These are phyloP conservation scores for Mycena galopus DNA, from an alignment of 768 basidiomycete species.

Conservation along the genomic window DNA sequence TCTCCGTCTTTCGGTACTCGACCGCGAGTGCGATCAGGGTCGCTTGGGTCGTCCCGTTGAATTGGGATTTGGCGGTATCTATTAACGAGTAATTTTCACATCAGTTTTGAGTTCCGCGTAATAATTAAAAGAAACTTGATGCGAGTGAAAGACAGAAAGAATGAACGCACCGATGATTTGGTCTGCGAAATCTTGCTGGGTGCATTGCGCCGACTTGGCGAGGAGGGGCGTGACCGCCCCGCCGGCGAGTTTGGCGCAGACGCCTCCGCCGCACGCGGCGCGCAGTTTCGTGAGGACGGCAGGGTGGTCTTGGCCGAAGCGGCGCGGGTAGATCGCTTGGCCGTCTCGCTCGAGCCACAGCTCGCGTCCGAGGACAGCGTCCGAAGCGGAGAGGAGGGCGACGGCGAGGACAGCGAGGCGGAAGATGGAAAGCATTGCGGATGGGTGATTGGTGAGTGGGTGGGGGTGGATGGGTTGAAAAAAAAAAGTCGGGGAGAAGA, in stretches of 20 bases:
- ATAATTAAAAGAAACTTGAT: no score
- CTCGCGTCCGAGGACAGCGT: constrained; percentile 53
- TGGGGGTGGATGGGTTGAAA: no score
- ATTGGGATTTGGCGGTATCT: constrained; percentile 68
- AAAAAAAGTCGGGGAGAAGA: constrained; percentile 24
- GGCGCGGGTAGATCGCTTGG: constrained; percentile 63
- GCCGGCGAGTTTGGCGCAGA: constrained; percentile 65
- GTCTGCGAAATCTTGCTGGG: constrained; percentile 71
- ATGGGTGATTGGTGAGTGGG: constrained; percentile 34
- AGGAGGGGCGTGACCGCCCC: constrained; percentile 65
- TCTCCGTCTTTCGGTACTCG: constrained; percentile 68
- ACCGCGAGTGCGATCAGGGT: constrained; percentile 66
- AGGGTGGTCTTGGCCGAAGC: constrained; percentile 66
- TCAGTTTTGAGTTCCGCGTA: no score
- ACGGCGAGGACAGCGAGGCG: constrained; percentile 37
- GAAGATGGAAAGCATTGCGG: constrained; percentile 37
- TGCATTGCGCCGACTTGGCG: constrained; percentile 64
- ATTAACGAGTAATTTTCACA: background rate
- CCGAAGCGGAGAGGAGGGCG: constrained; percentile 34
- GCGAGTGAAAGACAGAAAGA: background rate
- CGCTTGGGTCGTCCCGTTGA: constrained; percentile 62
- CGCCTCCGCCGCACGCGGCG: constrained; percentile 60
- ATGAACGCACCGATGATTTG: constrained; percentile 62
- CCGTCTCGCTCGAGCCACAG: constrained; percentile 63
- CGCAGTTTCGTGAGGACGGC: constrained; percentile 59